A percentile compares a stretch with the other conserved stretches of the same genome.
Conservation (phyloP, 1,284 basidiomycete genomes). For the Pseudomicrostroma phylloplanum region DNA sequence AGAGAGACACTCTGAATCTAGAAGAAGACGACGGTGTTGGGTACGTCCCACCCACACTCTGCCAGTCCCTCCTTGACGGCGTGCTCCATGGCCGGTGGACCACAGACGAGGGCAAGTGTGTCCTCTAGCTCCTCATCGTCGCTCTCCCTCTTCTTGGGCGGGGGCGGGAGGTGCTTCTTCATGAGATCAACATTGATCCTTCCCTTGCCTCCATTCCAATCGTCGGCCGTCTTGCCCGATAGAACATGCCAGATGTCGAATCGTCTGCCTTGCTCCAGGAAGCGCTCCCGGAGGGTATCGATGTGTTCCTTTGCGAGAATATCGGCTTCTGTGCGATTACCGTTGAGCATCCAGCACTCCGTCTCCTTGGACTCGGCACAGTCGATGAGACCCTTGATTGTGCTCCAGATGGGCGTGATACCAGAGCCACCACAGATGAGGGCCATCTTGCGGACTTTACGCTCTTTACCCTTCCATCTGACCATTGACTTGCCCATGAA, state of each 20-base stretch:
- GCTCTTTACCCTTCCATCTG: conserved; percentile 53
- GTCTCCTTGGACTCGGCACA: conserved; percentile 53
- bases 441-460: conserved; percentile 55
- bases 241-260: conserved; percentile 58
- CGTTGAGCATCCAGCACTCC: conserved; percentile 58
- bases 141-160: conserved; percentile 19
- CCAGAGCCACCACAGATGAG: conserved; percentile 63
- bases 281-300: conserved; percentile 51
- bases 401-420: conserved; percentile 58
- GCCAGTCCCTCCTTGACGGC: conserved; percentile 25
- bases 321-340: conserved; percentile 56
- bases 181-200: conserved; percentile 55
- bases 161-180: conserved; percentile 49
- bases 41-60: conserved; percentile 38
- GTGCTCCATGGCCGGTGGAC: conserved; percentile 55
- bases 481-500: conserved; percentile 57
- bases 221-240: conserved; percentile 23
- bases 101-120: conserved; percentile 58
- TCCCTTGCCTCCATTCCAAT: conserved; percentile 56
- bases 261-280: conserved; percentile 48
- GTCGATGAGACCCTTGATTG: conserved; percentile 54
- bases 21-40: conserved; percentile 40
- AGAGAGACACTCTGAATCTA: conserved; percentile 13
- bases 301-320: conserved; percentile 60
- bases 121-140: conserved; percentile 26